A percentile compares a stretch with the other conserved stretches of the same genome.
phyloP scores from a whole-genome alignment of 257 asterid genomes.

The Solanum verrucosum region DNA sequence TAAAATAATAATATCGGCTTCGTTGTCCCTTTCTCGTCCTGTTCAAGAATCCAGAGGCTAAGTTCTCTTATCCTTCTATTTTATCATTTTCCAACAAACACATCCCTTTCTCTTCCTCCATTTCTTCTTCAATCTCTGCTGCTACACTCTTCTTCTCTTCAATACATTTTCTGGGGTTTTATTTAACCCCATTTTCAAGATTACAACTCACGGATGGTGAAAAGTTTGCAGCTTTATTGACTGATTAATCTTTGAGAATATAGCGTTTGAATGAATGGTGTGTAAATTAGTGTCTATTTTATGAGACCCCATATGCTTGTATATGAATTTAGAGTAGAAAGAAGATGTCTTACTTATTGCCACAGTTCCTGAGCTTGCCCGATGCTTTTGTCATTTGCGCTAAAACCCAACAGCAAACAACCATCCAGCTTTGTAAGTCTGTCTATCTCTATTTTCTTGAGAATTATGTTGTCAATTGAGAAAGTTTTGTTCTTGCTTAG shows the following conservation, averaged over 20 bases:
- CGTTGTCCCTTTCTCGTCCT: conserved; percentile 38
- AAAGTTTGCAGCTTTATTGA: conserved; percentile 5
- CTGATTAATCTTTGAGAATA: not conserved
- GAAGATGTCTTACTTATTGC: conserved; percentile 85
- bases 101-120: not conserved
- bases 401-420: conserved; percentile 41
- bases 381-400: conserved; percentile 61
- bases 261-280: not conserved
- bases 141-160: not conserved
- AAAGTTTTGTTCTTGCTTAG: not conserved
- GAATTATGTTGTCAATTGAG: not conserved
- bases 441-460: not conserved
- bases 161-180: not conserved
- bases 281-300: not conserved
- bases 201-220: not conserved
- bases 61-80: conserved; percentile 48
- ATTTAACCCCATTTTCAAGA: not conserved
- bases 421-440: conserved; percentile 36
- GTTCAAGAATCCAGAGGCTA: conserved; percentile 4
- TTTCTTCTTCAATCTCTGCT: not conserved
- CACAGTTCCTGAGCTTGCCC: conserved; percentile 87
- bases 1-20: not conserved
- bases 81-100: conserved; percentile 28
- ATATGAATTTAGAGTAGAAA: conserved; percentile 15
- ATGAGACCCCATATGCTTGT: conserved; percentile 3